Conservation (phyloP, 192 early-diverging fungal genomes). For the Mycoemilia scoparia region DNA sequence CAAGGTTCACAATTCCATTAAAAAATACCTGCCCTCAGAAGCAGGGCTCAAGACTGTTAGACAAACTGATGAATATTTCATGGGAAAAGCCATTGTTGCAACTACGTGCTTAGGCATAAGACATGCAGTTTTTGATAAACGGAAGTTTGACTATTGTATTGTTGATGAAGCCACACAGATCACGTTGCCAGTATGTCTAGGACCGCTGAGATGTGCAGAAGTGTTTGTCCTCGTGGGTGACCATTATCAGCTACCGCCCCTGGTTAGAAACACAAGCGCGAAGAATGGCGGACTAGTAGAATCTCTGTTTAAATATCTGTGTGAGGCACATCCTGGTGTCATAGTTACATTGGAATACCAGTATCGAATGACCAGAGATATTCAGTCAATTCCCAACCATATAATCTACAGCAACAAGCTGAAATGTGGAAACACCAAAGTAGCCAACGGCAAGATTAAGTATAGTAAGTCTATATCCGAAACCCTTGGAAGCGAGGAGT, state of each 20-base stretch:
- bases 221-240: slow-evolving; percentile 88
- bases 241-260: slow-evolving; percentile 82
- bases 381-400: slow-evolving; percentile 68
- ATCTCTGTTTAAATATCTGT: slow-evolving; percentile 67
- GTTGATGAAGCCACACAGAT: slow-evolving; percentile 94
- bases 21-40: slow-evolving; percentile 11
- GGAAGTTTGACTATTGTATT: slow-evolving; percentile 86
- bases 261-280: slow-evolving; percentile 39
- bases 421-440: slow-evolving; percentile 42
- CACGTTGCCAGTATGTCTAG: slow-evolving; percentile 74
- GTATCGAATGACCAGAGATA: slow-evolving; percentile 85
- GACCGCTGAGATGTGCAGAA: slow-evolving; percentile 64
- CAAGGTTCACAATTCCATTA: slow-evolving; percentile 37
- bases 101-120: slow-evolving; percentile 77
- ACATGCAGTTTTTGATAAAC: slow-evolving; percentile 52
- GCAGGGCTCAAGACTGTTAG: slow-evolving; percentile 33
- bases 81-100: slow-evolving; percentile 48
- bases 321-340: slow-evolving; percentile 61
- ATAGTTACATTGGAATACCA: slow-evolving; percentile 60
- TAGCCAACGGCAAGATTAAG: slow-evolving; percentile 35
- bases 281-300: slow-evolving; percentile 18
- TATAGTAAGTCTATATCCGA: slow-evolving; percentile 8
- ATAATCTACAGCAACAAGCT: slow-evolving; percentile 68
- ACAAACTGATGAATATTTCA: slow-evolving; percentile 40
- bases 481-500: not conserved